Evolutionary conservation across 495 filamentous ascomycete genomes (phyloP).

Genomic region (Neurospora sp.): DNA sequence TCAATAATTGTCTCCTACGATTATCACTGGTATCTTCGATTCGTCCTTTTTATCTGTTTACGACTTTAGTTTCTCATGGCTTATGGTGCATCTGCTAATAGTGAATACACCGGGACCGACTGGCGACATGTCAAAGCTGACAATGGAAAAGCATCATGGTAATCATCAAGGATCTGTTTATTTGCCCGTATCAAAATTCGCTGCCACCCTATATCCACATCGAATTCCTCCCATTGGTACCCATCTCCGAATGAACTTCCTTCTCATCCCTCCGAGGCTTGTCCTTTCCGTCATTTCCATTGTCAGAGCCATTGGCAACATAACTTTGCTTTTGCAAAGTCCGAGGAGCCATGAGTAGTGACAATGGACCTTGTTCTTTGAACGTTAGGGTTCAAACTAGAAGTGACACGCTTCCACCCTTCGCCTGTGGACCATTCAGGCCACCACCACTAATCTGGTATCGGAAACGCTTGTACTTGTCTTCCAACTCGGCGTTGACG

Average conservation of each 20-base stretch:
- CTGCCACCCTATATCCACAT: not conserved
- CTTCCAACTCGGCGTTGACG: too few relatives aligned
- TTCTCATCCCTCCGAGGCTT: not conserved
- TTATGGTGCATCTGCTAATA: not conserved
- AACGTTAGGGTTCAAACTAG: not conserved
- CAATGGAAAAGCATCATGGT: not conserved
- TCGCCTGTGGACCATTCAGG: not conserved
- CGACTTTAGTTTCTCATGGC: not conserved
- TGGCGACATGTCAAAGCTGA: not conserved
- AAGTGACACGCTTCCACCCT: not conserved
- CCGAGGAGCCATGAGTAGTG: not conserved
- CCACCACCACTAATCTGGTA: not conserved
- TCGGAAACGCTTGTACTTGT: too few relatives aligned
- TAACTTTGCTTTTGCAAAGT: not conserved
- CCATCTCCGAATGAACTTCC: not conserved
- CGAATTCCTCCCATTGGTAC: not conserved
- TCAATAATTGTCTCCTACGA: not conserved
- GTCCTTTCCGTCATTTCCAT: not conserved
- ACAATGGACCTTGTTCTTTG: not conserved
- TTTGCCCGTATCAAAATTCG: not conserved
- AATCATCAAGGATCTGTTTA: not conserved
- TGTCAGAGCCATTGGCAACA: not conserved
- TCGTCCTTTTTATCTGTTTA: not conserved
- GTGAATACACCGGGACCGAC: not conserved
- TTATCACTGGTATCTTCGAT: not conserved